phyloP scores from a whole-genome alignment of 2,329 filamentous ascomycete species.

The Colletotrichum endophyticum region DNA sequence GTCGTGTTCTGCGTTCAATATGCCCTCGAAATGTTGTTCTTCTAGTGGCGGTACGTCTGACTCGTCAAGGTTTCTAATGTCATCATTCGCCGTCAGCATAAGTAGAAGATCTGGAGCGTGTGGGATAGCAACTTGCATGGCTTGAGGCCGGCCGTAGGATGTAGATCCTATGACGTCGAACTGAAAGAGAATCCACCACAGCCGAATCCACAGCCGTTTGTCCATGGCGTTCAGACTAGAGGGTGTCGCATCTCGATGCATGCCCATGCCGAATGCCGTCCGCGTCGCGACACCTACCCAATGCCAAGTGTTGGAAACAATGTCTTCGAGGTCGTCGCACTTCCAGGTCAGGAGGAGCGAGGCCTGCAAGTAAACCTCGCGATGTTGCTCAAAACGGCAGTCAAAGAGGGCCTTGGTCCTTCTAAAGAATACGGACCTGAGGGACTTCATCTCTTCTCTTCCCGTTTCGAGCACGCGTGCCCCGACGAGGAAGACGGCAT shows the following conservation, averaged over 20 bases:
- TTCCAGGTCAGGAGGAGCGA: constrained; percentile 61
- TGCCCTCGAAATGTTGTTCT: constrained; percentile 47
- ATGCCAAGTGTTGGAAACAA: constrained; percentile 55
- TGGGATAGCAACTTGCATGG: constrained; percentile 38
- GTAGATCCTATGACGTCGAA: constrained; percentile 40
- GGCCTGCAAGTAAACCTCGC: constrained; percentile 58
- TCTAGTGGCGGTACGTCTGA: constrained; percentile 52
- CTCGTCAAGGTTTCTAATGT: constrained; percentile 48
- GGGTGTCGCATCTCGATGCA: constrained; percentile 44
- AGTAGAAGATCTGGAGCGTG: background rate
- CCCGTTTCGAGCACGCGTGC: constrained; percentile 50
- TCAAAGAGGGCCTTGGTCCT: constrained; percentile 60
- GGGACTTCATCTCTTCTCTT: constrained; percentile 39
- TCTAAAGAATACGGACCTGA: constrained; percentile 53
- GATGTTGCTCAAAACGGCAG: constrained; percentile 56
- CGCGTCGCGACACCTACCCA: constrained; percentile 59
- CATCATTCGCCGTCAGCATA: background rate
- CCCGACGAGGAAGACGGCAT: constrained; percentile 56
- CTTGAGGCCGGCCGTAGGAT: constrained; percentile 54
- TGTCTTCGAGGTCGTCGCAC: constrained; percentile 58
- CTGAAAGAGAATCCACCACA: constrained; percentile 47
- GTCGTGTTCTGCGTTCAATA: constrained; percentile 39
- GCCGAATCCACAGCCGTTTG: constrained; percentile 39
- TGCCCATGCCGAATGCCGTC: constrained; percentile 58
- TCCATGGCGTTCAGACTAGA: constrained; percentile 32